phyloP scores from a whole-genome alignment of 345 rosid species.

The Trapa incisa region DNA sequence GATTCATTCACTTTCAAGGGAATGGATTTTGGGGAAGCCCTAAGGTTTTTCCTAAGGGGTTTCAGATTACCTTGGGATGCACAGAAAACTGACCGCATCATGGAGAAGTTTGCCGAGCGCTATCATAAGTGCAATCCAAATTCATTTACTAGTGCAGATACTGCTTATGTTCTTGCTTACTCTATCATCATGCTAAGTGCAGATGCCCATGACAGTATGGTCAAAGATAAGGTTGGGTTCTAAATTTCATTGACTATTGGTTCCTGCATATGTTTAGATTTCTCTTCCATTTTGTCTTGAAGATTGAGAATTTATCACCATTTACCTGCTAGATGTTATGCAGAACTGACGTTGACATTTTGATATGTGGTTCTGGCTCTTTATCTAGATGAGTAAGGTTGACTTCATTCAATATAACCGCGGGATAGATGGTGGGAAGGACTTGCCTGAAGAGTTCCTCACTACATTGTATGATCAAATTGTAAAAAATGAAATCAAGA shows the following conservation, averaged over 20 bases:
- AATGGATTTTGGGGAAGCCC: conserved; percentile 75
- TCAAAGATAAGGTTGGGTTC: conserved; percentile 83
- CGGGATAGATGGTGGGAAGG: conserved; percentile 96
- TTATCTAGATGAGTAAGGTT: conserved; percentile 69
- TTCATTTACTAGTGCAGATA: conserved; percentile 90
- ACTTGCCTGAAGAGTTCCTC: conserved; percentile 84
- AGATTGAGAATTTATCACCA: too few species aligned
- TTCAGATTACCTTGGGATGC: conserved; percentile 96
- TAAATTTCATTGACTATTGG: conserved; percentile 3
- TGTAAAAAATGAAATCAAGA: conserved; percentile 86
- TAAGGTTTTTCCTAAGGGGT: conserved; percentile 84
- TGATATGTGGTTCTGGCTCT: conserved; percentile 22
- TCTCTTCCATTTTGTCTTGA: too few species aligned
- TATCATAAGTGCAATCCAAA: conserved; percentile 82
- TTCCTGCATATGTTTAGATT: too few species aligned
- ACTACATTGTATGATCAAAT: conserved; percentile 74
- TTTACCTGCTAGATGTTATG: not conserved
- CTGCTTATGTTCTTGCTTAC: conserved; percentile 92
- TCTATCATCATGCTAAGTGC: conserved; percentile 94
- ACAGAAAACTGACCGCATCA: conserved; percentile 94
- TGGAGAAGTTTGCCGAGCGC: conserved; percentile 98
- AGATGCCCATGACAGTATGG: conserved; percentile 92
- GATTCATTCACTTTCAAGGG: conserved; percentile 81
- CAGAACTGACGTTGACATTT: conserved; percentile 7
- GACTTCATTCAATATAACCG: conserved; percentile 78